Conservation (phyloP, 768 basidiomycete species). For the Pleurotus tuber-regium region DNA sequence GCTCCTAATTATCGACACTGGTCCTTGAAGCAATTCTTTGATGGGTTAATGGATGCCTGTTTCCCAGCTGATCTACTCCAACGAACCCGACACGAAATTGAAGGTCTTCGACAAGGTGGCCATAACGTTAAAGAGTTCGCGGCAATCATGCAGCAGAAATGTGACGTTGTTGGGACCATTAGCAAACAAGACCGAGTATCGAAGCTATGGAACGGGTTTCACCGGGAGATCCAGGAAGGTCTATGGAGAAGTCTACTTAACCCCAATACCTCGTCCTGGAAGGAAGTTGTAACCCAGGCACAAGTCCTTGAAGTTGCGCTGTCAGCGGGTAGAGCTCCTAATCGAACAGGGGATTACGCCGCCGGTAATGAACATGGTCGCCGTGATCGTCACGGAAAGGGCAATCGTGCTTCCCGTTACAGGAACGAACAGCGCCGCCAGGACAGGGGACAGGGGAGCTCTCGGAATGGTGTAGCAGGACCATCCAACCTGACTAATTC, state of each 20-base stretch:
- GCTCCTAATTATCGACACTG: conserved; percentile 21
- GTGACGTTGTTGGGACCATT: conserved; percentile 26
- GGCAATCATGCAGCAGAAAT: conserved; percentile 29
- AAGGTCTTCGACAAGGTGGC: conserved; percentile 19
- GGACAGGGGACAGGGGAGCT: too few relatives aligned
- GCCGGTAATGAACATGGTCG: too few relatives aligned
- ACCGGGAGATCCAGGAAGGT: conserved; percentile 20
- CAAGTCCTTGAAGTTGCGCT: conserved; percentile 26
- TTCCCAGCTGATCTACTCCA: conserved; percentile 28
- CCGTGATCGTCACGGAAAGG: too few relatives aligned
- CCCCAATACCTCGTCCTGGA: conserved; percentile 20
- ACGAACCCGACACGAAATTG: conserved; percentile 19
- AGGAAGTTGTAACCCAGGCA: conserved; percentile 23
- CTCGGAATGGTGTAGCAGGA: too few relatives aligned
- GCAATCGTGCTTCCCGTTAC: too few relatives aligned
- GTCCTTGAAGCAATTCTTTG: conserved; percentile 27
- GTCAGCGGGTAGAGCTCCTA: too few relatives aligned
- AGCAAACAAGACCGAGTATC: conserved; percentile 25
- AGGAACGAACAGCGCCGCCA: too few relatives aligned
- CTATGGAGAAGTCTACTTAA: conserved; percentile 27
- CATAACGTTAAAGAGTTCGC: conserved; percentile 27
- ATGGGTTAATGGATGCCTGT: conserved; percentile 32
- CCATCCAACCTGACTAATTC: too few relatives aligned
- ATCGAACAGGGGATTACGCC: too few relatives aligned
- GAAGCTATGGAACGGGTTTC: conserved; percentile 32